Percentiles rank a stretch among this genome's conserved stretches.
Evolutionary conservation across 2,329 filamentous ascomycete genomes (phyloP).

Genomic region (Sporothrix luriei): DNA sequence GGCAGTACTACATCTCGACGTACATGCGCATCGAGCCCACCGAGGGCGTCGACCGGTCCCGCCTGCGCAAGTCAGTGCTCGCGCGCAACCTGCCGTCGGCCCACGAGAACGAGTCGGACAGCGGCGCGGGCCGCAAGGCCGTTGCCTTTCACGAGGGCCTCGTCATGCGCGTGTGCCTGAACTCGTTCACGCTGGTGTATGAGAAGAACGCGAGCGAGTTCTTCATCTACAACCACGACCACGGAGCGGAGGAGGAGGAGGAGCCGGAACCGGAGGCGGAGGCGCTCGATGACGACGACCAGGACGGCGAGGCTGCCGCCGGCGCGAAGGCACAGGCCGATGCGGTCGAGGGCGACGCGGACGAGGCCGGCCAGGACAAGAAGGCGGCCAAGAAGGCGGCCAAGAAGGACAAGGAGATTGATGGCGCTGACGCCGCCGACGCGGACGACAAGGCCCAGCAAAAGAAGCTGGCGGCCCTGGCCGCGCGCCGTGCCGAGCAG

Average conservation of each 20-base stretch:
- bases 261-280: no score
- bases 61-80: slow-evolving; percentile 69
- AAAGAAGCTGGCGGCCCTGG: slow-evolving; percentile 23
- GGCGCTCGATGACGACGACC: slow-evolving; percentile 28
- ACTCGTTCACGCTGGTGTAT: slow-evolving; percentile 79
- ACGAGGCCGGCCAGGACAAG: neutral
- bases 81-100: slow-evolving; percentile 68
- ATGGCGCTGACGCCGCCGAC: neutral
- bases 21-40: slow-evolving; percentile 88
- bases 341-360: neutral
- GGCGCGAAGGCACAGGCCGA: neutral
- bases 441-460: slow-evolving; percentile 14
- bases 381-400: neutral
- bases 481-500: slow-evolving; percentile 29
- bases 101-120: slow-evolving; percentile 65
- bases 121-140: slow-evolving; percentile 61
- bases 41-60: slow-evolving; percentile 69
- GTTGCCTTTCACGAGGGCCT: slow-evolving; percentile 68
- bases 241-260: slow-evolving; percentile 58
- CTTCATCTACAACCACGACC: slow-evolving; percentile 69
- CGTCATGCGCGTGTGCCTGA: slow-evolving; percentile 72
- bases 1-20: slow-evolving; percentile 95
- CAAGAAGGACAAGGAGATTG: no score
- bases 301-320: slow-evolving; percentile 11
- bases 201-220: slow-evolving; percentile 70